Conservation (phyloP, 2,329 filamentous ascomycete genomes). For the Blastomyces emzantsi region DNA sequence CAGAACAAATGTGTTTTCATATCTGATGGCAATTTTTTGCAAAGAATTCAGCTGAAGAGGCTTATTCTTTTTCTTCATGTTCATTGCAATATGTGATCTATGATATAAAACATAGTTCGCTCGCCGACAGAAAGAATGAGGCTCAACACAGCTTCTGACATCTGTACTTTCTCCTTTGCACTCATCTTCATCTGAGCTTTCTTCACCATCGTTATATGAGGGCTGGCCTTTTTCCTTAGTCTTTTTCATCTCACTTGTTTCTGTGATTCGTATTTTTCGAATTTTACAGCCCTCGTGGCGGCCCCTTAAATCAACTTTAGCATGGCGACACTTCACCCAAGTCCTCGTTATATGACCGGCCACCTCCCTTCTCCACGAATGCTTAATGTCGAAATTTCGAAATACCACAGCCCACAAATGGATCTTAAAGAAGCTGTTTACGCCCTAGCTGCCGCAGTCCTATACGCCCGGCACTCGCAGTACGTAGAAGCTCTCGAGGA, state of each 20-base stretch:
- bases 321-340: background rate
- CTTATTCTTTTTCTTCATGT: background rate
- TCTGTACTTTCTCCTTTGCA: background rate
- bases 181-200: background rate
- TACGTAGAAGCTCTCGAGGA: constrained; percentile 10
- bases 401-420: background rate
- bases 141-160: background rate
- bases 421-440: constrained; percentile 8
- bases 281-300: background rate
- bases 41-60: background rate
- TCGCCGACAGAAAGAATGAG: background rate
- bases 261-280: background rate
- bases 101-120: background rate
- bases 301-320: background rate
- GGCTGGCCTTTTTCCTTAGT: background rate
- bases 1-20: background rate
- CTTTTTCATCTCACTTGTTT: background rate
- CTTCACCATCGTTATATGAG: background rate
- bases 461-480: constrained; percentile 3
- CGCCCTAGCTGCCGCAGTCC: constrained; percentile 6
- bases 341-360: background rate
- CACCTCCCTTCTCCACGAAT: constrained; percentile 7
- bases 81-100: background rate
- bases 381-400: constrained; percentile 3
- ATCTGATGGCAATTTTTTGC: background rate